These are phyloP conservation scores for Malassezia yamatoensis DNA, from an alignment of 1,284 basidiomycete species.

Conservation along the genomic window DNA sequence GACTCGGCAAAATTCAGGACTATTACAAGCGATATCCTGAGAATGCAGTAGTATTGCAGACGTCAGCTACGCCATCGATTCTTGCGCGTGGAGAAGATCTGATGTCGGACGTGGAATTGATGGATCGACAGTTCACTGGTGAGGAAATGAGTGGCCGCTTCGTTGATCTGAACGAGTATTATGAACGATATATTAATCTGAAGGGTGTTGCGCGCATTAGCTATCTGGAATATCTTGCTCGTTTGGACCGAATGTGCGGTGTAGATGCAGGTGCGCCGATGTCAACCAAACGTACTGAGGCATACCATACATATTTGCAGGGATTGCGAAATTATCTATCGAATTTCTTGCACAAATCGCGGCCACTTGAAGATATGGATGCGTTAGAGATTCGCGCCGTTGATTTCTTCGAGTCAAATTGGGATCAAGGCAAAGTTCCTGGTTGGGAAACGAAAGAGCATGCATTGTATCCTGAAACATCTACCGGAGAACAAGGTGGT, in stretches of 20 bases:
- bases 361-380: slow-evolving; percentile 74
- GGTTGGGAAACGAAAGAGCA: slow-evolving; percentile 61
- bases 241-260: slow-evolving; percentile 55
- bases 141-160: slow-evolving; percentile 92
- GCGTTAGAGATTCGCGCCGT: slow-evolving; percentile 59
- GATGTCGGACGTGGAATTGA: slow-evolving; percentile 21
- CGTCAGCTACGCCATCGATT: slow-evolving; percentile 14
- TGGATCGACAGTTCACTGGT: slow-evolving; percentile 53
- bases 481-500: slow-evolving; percentile 49
- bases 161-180: slow-evolving; percentile 80
- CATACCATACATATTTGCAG: slow-evolving; percentile 33
- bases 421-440: slow-evolving; percentile 65
- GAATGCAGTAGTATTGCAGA: slow-evolving; percentile 33
- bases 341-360: slow-evolving; percentile 74
- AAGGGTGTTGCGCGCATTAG: slow-evolving; percentile 68
- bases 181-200: slow-evolving; percentile 74
- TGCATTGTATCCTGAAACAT: slow-evolving; percentile 13
- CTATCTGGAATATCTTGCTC: slow-evolving; percentile 69
- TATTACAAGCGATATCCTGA: slow-evolving; percentile 88
- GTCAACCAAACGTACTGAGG: slow-evolving; percentile 34
- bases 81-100: slow-evolving; percentile 9
- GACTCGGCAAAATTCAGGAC: slow-evolving; percentile 85
- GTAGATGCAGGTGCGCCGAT: slow-evolving; percentile 21
- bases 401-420: slow-evolving; percentile 64
- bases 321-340: slow-evolving; percentile 68